Evolutionary conservation across 2,329 filamentous ascomycete species (phyloP).

Genomic region (Pseudogymnoascus sp.): DNA sequence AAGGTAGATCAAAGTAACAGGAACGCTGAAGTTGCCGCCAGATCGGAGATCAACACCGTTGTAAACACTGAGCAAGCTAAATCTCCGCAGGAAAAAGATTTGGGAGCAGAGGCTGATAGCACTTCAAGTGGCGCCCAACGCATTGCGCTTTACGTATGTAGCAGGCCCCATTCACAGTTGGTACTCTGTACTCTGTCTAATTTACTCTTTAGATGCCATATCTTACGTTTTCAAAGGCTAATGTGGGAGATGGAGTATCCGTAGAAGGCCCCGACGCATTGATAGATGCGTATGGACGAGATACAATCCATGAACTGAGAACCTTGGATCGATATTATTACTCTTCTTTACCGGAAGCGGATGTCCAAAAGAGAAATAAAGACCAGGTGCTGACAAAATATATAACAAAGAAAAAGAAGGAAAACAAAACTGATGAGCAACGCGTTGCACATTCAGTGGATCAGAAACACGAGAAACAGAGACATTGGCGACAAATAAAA

Average conservation of each 20-base stretch:
- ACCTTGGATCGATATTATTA: not conserved
- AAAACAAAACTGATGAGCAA: not conserved
- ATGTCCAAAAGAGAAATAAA: not conserved
- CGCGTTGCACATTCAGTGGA: not conserved
- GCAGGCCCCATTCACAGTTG: too few species aligned
- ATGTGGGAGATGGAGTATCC: not conserved
- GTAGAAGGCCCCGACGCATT: not conserved
- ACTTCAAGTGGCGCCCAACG: not conserved
- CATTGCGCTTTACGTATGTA: not conserved
- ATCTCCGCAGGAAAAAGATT: not conserved
- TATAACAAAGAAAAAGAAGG: not conserved
- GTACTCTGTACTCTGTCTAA: not conserved
- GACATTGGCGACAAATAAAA: not conserved
- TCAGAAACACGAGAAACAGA: not conserved
- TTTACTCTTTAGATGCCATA: not conserved
- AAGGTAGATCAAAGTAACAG: not conserved
- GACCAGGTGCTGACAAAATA: slow-evolving; percentile 5
- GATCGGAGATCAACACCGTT: not conserved
- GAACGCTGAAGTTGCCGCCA: not conserved
- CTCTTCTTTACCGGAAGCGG: not conserved
- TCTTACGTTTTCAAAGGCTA: not conserved
- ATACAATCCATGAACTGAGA: not conserved
- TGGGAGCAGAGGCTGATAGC: not conserved
- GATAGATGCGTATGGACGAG: not conserved
- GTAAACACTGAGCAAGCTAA: not conserved